These are phyloP conservation scores for Tolypocladium pustulatum DNA, from an alignment of 2,329 filamentous ascomycete species.

Conservation along the genomic window DNA sequence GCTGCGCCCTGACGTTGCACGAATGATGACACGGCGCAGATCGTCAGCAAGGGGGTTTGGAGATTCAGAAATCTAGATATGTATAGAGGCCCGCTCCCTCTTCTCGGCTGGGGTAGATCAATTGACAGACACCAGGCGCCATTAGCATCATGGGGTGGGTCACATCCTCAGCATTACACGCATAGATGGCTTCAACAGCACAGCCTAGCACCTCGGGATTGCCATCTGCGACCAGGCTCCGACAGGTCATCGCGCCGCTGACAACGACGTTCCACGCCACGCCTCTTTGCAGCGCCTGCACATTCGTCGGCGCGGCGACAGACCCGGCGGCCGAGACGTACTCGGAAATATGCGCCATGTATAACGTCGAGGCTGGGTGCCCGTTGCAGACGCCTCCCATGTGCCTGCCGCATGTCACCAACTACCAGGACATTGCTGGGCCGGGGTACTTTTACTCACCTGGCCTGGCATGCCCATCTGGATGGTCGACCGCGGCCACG, in stretches of 20 bases:
- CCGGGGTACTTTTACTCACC: slow-evolving; percentile 1
- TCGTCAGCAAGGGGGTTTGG: neutral
- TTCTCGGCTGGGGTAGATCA: neutral
- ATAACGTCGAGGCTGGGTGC: neutral
- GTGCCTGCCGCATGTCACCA: slow-evolving; percentile 1
- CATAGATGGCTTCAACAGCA: neutral
- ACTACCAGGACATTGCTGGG: neutral
- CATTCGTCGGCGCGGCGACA: slow-evolving; percentile 1
- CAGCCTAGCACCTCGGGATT: neutral
- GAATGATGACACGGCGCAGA: neutral
- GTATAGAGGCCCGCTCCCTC: neutral
- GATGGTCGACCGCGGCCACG: neutral
- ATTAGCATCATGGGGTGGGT: neutral
- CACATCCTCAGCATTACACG: neutral
- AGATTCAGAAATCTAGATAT: neutral
- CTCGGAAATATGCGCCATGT: neutral
- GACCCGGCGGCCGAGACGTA: neutral
- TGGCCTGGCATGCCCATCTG: neutral
- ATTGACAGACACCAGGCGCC: neutral
- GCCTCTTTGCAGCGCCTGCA: neutral
- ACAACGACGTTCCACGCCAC: neutral
- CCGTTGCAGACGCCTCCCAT: neutral
- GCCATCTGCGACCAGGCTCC: neutral
- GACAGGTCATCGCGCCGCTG: neutral
- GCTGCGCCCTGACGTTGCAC: neutral